Evolutionary conservation across 805 yeast genomes (phyloP), one percentile per base, ranked within the genome.

Genomic region (Saccharomyces kudriavzevii): DNA sequence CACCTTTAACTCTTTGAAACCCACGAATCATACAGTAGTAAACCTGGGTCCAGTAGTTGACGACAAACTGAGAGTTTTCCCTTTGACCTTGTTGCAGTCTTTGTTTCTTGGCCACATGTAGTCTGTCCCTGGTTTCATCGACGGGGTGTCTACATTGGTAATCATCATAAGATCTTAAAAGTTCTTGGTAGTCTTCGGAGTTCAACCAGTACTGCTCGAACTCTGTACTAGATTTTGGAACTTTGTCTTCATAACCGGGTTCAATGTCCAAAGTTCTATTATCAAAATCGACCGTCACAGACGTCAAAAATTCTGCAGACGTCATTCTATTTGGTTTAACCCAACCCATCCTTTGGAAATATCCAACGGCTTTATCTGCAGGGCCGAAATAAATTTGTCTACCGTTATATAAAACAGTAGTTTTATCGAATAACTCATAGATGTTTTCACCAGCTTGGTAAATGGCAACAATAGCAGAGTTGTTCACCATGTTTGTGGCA

Each of bases 371-470:
- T 47, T 73, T 70, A 24, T 62, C 61, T 25, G 79, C 76, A 28
- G 79, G 78, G 50, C 88, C 88, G 60, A 76, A 83, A 61, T 68
- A 84, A 48, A 83, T 76, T 64, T 83, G 87, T 61, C 77, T 74
- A 58, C 88, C 88, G 53, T 73, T 74, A 64, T 84, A 83, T 30
- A 83, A 64, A 13, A 83, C 78, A 10, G 81, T 72, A n/a, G 82
- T 82, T 56, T 80, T 77, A 68, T 83, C 87, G 60, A 83, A 83
- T 58, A 78, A 70, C 43, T 79, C 74, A 65, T 82, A 84, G 48
- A 83, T 81, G 56, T 77, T 81, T 67, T 83, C 84, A 55, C 85
- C 80, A 47, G 87, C 85, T 67, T 83, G 89, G 62, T 84, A 84
- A 58, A 83, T 81, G 35, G 87, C 82, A 53, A 83, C 82, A 56